Base-by-base conservation (phyloP, 163 green algal species). In the Chlamydomonas reinhardtii region DNA sequence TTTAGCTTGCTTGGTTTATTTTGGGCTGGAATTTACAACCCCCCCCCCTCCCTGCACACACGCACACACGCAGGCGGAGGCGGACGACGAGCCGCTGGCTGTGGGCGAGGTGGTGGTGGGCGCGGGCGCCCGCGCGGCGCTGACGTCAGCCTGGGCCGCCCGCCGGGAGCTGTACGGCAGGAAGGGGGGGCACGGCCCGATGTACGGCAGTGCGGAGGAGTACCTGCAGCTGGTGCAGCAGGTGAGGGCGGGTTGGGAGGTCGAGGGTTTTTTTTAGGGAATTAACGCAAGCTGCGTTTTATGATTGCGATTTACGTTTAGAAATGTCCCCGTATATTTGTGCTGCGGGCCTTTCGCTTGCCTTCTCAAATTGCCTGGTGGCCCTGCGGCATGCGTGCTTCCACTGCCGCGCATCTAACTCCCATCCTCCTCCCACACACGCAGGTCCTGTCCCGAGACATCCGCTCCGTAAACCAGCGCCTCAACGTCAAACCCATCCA, bases 391-490 rank as follows among this genome's bases (percentile, higher is more conserved):
- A n/a, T n/a, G n/a, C n/a, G n/a, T n/a, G n/a, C n/a, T n/a, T n/a
- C n/a, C n/a, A n/a, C n/a, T n/a, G n/a, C n/a, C n/a, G n/a, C n/a
- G n/a, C n/a, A n/a, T n/a, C n/a, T n/a, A n/a, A n/a, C n/a, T n/a
- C n/a, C n/a, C n/a, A n/a, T n/a, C n/a, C n/a, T n/a, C n/a, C n/a
- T n/a, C n/a, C n/a, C n/a, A n/a, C n/a, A n/a, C n/a, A n/a, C n/a
- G 48, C 90, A 97, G 91, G 94, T 94, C 1, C 84, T 98, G 17
- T 88, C 88, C 0, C 77, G 93, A 0, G 95, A 98, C 90, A 97
- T 98, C 52, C 91, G 95, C 32, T 96, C 92, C 25, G 78, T 97
- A 27, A 92, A 97, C 54, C 94, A 98, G 78, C 88, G 95, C 31
- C 79, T 89, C 22, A 82, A 89, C 76, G 78, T 89, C 20, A 62